Evolutionary conservation across 139 green algal genomes (phyloP), one percentile per base, ranked within the genome.

Genomic region (Pseudopediastrum boryanum): DNA sequence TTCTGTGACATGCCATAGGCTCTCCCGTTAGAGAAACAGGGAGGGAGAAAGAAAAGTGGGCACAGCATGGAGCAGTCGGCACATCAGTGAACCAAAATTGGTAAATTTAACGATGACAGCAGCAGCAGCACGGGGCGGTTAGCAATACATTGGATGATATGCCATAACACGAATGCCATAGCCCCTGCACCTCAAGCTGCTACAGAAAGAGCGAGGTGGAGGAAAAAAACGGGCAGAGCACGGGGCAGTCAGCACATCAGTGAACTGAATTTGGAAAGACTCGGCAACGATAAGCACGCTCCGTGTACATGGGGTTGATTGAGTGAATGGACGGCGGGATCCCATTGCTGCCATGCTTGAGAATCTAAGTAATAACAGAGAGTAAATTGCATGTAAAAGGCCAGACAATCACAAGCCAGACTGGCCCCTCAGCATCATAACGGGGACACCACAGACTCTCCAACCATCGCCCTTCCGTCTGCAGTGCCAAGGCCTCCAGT

Each of bases 41-140:
- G 9, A 35, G 27, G 50, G 35, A 5, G 38, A 4, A 10, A 70
- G 12, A 56, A 31, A n/a, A 23, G 23, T 25, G 59, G 69, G 29
- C 13, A 7, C 19, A 73, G 29, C 33, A 64, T 9, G 29, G 48
- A 12, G 41, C 39, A 50, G 39, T 21, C 65, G 64, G 31, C 58
- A 50, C 12, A 29, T n/a, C 27, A 7, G n/a, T n/a, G n/a, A n/a
- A n/a, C n/a, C n/a, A n/a, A n/a, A n/a, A n/a, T n/a, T n/a, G n/a
- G n/a, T n/a, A n/a, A n/a, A 69, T 9, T 6, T 19, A 27, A 83
- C 33, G n/a, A 80, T 50, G 48, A 13, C 19, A 73, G 8, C 21
- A 3, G 7, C 35, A 61, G 41, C 36, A 59, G 51, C 71, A 75
- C 16, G 2, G 35, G 54, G 25, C 6, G 5, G 4, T 41, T n/a